Evolutionary conservation across 768 basidiomycete species (phyloP).

Genomic region (Suillus alpinus): DNA sequence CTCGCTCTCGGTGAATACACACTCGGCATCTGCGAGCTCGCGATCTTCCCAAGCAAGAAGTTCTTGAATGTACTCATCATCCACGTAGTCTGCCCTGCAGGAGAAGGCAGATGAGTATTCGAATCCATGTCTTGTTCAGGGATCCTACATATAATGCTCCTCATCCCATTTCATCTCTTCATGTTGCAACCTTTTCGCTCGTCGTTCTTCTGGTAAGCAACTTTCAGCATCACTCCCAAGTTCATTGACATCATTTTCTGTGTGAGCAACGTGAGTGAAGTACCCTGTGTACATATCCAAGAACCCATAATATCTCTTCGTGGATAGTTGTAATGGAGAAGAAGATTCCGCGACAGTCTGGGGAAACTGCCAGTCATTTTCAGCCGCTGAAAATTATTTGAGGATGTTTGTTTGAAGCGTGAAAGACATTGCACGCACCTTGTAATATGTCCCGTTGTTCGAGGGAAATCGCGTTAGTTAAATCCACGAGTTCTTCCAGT

Average conservation of each 20-base stretch:
- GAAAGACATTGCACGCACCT: constrained; percentile 37
- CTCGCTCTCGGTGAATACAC: constrained; percentile 71
- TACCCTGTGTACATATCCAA: constrained; percentile 72
- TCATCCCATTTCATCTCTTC: constrained; percentile 82
- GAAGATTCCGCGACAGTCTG: constrained; percentile 52
- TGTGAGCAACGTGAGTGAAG: constrained; percentile 67
- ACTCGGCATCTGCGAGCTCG: constrained; percentile 32
- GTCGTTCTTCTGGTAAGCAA: constrained; percentile 48
- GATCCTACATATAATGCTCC: constrained; percentile 75
- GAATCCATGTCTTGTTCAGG: constrained; percentile 16
- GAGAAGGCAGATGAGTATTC: constrained; percentile 5
- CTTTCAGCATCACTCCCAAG: constrained; percentile 67
- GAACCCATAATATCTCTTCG: constrained; percentile 68
- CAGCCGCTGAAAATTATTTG: constrained; percentile 49
- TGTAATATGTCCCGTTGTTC: constrained; percentile 52
- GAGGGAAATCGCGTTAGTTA: constrained; percentile 45
- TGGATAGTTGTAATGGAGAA: constrained; percentile 36
- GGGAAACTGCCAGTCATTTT: constrained; percentile 77
- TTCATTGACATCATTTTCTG: constrained; percentile 82
- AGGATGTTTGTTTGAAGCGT: constrained; percentile 4
- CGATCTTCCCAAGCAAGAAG: constrained; percentile 68
- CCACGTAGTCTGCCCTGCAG: constrained; percentile 75
- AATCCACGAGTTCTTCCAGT: constrained; percentile 40
- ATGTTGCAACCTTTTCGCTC: constrained; percentile 49
- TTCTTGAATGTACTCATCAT: constrained; percentile 73